These are phyloP conservation scores for Leccinum griseonigrum DNA, from an alignment of 1,284 basidiomycete genomes.

Conservation along the genomic window DNA sequence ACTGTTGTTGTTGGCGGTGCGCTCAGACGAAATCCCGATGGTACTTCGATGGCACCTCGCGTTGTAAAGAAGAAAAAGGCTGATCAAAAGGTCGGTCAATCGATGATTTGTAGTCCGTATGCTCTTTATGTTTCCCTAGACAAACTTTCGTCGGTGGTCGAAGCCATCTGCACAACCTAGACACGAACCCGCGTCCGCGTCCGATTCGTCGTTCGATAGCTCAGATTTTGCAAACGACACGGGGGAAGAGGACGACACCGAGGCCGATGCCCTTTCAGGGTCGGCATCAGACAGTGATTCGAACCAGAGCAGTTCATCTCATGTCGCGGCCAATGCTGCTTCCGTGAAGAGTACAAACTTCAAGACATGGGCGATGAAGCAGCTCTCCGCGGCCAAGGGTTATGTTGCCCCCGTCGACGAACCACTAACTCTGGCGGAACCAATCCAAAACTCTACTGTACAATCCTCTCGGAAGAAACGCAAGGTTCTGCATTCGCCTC, in stretches of 20 bases:
- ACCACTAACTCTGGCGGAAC: slow-evolving; percentile 3
- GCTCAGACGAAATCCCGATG: slow-evolving; percentile 57
- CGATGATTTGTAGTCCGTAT: neutral
- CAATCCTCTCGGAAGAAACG: slow-evolving; percentile 42
- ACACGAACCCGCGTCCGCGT: slow-evolving; percentile 32
- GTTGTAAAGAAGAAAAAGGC: slow-evolving; percentile 42
- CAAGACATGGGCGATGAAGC: slow-evolving; percentile 84
- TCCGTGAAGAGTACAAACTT: slow-evolving; percentile 52
- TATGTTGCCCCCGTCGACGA: slow-evolving; percentile 33
- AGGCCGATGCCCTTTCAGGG: slow-evolving; percentile 4
- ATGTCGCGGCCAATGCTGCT: slow-evolving; percentile 12
- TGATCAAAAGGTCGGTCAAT: slow-evolving; percentile 40
- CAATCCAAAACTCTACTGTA: slow-evolving; percentile 19
- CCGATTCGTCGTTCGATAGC: slow-evolving; percentile 71
- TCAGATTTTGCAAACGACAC: slow-evolving; percentile 68
- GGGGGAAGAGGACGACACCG: slow-evolving; percentile 34
- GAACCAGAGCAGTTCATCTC: slow-evolving; percentile 3
- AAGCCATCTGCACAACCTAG: slow-evolving; percentile 16
- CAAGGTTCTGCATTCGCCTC: slow-evolving; percentile 35
- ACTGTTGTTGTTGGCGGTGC: slow-evolving; percentile 50
- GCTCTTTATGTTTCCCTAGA: slow-evolving; percentile 24
- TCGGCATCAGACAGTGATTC: slow-evolving; percentile 14
- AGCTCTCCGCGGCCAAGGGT: slow-evolving; percentile 60
- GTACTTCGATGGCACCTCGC: slow-evolving; percentile 48
- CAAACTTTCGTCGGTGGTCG: slow-evolving; percentile 43